Evolutionary conservation across 106 monocot genomes (phyloP).

Genomic region (Cymbidium sinense): DNA sequence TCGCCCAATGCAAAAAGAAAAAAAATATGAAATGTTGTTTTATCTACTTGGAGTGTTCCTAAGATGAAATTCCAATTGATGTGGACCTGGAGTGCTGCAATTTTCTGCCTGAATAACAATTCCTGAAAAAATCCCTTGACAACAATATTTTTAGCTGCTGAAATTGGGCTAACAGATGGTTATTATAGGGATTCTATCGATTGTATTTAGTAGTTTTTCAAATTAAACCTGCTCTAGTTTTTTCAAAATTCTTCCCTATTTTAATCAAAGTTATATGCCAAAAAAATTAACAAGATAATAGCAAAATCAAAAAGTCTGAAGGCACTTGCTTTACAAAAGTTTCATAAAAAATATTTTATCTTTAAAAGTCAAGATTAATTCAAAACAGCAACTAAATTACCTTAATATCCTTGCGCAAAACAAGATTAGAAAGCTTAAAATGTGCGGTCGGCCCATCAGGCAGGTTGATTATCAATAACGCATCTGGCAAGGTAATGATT

Average conservation of each 20-base stretch:
- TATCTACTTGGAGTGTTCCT: too few species aligned
- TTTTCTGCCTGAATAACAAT: too few species aligned
- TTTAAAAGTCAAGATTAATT: background rate
- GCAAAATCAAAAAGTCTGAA: background rate
- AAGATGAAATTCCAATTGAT: too few species aligned
- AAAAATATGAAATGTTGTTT: too few species aligned
- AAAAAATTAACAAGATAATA: background rate
- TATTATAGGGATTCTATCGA: too few species aligned
- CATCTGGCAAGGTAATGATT: conserved; percentile 35
- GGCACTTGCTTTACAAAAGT: background rate
- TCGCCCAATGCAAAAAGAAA: too few species aligned
- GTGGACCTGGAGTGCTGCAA: too few species aligned
- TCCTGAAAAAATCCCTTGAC: too few species aligned
- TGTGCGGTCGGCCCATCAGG: conserved; percentile 94
- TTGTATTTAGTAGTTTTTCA: too few species aligned
- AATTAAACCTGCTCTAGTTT: too few species aligned
- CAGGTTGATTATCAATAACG: conserved; percentile 53
- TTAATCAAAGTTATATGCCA: background rate
- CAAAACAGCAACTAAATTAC: conserved; percentile 14
- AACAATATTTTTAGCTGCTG: too few species aligned
- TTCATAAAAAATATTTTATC: background rate
- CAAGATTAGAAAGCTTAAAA: conserved; percentile 86
- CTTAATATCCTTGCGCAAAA: conserved; percentile 75
- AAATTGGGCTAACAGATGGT: too few species aligned
- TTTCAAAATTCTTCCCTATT: background rate